These are phyloP conservation scores for Trichomonas tenax DNA, from an alignment of 208 protist genomes.

Conservation along the genomic window DNA sequence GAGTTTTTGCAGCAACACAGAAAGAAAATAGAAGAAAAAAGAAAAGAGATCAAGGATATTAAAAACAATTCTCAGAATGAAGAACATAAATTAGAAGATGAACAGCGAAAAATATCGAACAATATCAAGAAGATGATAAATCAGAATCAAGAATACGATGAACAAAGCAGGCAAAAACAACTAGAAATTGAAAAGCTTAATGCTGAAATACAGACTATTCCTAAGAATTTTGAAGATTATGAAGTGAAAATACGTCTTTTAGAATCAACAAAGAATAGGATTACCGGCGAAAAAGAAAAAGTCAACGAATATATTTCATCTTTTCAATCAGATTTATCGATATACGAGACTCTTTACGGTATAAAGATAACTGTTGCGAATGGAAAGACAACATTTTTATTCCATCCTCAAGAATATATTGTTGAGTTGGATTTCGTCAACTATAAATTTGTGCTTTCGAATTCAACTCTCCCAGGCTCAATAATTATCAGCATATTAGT, in stretches of 20 bases:
- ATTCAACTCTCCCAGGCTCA: neutral
- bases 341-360: neutral
- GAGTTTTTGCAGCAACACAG: neutral
- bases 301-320: neutral
- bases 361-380: neutral
- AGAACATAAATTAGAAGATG: neutral
- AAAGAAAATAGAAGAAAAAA: neutral
- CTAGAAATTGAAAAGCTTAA: neutral
- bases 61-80: neutral
- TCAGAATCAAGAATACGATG: neutral
- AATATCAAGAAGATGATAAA: neutral
- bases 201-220: neutral
- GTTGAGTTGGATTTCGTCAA: neutral
- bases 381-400: neutral
- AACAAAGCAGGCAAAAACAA: neutral
- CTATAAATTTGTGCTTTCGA: neutral
- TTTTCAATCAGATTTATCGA: neutral
- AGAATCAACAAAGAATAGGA: neutral
- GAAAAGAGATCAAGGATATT: neutral
- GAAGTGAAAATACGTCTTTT: neutral
- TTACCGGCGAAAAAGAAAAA: neutral
- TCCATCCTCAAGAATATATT: neutral
- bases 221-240: neutral
- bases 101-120: neutral
- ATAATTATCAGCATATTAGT: neutral